Evolutionary conservation across 805 yeast genomes (phyloP).

Genomic region (Candida boidinii): DNA sequence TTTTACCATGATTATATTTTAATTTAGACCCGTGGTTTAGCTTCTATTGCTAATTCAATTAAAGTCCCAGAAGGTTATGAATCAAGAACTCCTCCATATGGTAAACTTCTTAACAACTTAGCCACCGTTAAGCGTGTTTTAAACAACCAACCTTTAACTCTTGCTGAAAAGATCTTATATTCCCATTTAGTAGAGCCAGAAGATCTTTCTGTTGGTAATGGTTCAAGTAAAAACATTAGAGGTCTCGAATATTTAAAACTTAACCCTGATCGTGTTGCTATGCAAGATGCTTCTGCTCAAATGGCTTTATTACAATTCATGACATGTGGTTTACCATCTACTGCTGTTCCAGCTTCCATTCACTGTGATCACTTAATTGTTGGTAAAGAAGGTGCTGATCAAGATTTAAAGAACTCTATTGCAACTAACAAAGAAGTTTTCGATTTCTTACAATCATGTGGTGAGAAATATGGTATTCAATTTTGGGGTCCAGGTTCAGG

Average conservation of each 20-base stretch:
- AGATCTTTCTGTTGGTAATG: conserved; percentile 59
- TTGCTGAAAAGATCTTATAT: conserved; percentile 91
- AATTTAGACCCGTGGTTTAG: conserved; percentile 20
- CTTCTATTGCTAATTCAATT: conserved; percentile 17
- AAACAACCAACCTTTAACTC: conserved; percentile 61
- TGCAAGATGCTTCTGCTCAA: conserved; percentile 99
- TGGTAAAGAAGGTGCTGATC: conserved; percentile 85
- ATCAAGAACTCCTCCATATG: conserved; percentile 83
- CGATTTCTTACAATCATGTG: conserved; percentile 83
- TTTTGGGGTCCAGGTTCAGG: conserved; percentile 99
- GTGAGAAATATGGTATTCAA: conserved; percentile 93
- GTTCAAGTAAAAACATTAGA: conserved; percentile 37
- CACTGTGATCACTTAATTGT: conserved; percentile 98
- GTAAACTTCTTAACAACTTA: conserved; percentile 59
- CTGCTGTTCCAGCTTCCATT: conserved; percentile 91
- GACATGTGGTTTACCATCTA: conserved; percentile 88
- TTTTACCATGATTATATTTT: too few species aligned
- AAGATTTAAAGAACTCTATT: conserved; percentile 80
- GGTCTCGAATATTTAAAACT: conserved; percentile 88
- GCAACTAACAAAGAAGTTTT: conserved; percentile 89
- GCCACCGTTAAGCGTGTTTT: conserved; percentile 25
- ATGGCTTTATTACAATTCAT: conserved; percentile 96
- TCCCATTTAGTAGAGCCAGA: conserved; percentile 94
- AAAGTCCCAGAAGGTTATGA: conserved; percentile 50
- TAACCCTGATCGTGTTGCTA: conserved; percentile 96